A percentile compares a stretch with the other conserved stretches of the same genome.
Conservation (phyloP, 23 red algal species). For the Chondrus crispus region DNA sequence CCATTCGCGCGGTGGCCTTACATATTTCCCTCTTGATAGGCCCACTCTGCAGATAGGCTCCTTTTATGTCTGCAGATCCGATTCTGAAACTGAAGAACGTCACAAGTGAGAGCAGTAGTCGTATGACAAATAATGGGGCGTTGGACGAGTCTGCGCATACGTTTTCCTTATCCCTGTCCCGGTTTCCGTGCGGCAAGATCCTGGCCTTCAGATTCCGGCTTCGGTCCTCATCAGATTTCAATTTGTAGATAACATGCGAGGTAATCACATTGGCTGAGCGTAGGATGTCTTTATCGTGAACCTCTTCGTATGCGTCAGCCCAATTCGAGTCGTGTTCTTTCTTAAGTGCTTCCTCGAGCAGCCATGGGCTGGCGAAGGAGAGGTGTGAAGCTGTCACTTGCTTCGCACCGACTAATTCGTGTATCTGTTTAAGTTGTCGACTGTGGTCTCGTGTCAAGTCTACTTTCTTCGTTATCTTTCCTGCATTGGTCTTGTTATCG, state of each 20-base stretch:
- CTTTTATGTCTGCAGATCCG: constrained; percentile 7
- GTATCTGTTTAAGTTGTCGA: too few relatives aligned
- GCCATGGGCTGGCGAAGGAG: not conserved
- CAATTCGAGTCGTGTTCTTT: not conserved
- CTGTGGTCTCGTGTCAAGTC: too few relatives aligned
- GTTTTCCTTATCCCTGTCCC: not conserved
- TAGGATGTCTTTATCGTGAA: not conserved
- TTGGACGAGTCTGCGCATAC: not conserved
- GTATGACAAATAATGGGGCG: not conserved
- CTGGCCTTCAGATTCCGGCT: not conserved
- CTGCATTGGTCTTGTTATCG: too few relatives aligned
- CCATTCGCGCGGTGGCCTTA: constrained; percentile 13
- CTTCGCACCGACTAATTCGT: not conserved
- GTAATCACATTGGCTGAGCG: not conserved
- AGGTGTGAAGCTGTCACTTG: not conserved
- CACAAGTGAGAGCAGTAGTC: constrained; percentile 12
- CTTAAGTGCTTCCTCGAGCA: constrained; percentile 2
- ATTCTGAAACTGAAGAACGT: constrained; percentile 10
- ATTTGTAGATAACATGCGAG: constrained; percentile 43
- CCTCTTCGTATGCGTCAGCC: not conserved
- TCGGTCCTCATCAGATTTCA: constrained; percentile 10
- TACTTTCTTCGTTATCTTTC: too few relatives aligned
- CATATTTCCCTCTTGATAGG: constrained; percentile 21
- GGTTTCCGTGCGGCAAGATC: not conserved
- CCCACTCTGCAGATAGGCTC: constrained; percentile 7